Conservation (phyloP, 2,329 filamentous ascomycete genomes). For the Ophiosphaerella narmari region DNA sequence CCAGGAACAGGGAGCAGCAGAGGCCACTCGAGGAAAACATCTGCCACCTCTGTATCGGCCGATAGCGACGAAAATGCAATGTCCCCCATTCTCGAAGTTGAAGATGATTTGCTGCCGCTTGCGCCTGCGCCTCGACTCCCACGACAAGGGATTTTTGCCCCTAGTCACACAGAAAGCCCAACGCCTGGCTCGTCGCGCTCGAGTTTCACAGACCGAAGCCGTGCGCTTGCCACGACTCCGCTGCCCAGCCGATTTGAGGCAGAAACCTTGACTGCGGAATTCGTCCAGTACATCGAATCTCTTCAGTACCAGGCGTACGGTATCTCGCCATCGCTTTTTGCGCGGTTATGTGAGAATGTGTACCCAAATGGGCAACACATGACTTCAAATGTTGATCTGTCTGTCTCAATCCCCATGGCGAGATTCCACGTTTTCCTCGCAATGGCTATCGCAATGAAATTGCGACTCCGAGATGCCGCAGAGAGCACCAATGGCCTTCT, state of each 20-base stretch:
- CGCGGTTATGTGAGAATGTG: conserved; percentile 38
- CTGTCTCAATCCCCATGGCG: conserved; percentile 38
- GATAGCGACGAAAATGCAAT: conserved; percentile 37
- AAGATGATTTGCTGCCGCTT: conserved; percentile 35
- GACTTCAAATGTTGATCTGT: conserved; percentile 13
- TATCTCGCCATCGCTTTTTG: conserved; percentile 29
- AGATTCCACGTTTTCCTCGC: conserved; percentile 45
- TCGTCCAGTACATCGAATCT: conserved; percentile 34
- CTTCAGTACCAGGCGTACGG: conserved; percentile 32
- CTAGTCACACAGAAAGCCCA: conserved; percentile 30
- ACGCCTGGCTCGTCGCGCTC: conserved; percentile 31
- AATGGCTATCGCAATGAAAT: conserved; percentile 44
- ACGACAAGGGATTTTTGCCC: conserved; percentile 38
- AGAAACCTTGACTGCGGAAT: conserved; percentile 42
- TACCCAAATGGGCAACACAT: conserved; percentile 35
- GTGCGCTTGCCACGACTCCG: conserved; percentile 36
- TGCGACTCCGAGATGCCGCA: conserved; percentile 33
- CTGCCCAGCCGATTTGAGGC: conserved; percentile 44
- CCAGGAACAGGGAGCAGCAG: conserved; percentile 23
- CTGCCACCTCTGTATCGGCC: conserved; percentile 36
- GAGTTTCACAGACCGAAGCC: conserved; percentile 39
- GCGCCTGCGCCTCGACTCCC: conserved; percentile 33
- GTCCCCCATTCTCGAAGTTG: conserved; percentile 35
- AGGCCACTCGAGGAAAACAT: conserved; percentile 37
- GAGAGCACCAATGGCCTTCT: conserved; percentile 41